Base-by-base conservation (phyloP, 139 green algal species). In the Micractinium conductrix region DNA sequence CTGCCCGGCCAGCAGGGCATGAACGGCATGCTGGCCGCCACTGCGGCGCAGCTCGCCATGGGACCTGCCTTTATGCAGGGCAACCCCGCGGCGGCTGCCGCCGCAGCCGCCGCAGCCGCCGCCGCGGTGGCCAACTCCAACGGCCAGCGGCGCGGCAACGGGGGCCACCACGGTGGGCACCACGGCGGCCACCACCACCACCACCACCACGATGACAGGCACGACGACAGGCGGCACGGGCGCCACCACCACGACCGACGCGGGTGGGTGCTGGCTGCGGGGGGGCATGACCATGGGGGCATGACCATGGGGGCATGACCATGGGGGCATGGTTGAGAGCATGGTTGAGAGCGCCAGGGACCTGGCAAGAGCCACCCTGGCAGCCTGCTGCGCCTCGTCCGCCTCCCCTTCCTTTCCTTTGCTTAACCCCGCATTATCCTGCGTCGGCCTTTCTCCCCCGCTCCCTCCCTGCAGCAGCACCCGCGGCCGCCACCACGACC, bases 1-100 rank as follows among this genome's bases (percentile, higher is more conserved):
- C 50, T 40, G 26, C 75, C 43, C 28, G 74, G 60, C 26, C 79
- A 73, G 28, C 65, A 43, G 67, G 78, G 83, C 40, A 86, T 88
- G 80, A 91, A 85, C 73, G 84, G 79, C 81, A 91, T 89, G 55
- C 81, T 93, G 43, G 86, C 88, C 33, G 88, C 91, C 21, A 85
- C 86, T 2, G 88, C 91, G 21, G 91, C 91, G 10, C 93, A 96
- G 86, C 87, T 95, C 58, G 91, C 93, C 35, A 72, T 88, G 85
- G 85, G 78, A 42, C 88, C 84, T 28, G 70, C 74, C 28, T 88
- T 91, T 37, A 67, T 87, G 73, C 79, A 84, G 28, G 71, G 80
- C 78, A 92, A 91, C 73, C 79, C 87, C 3, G 84, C 88, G 10
- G 87, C 89, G 1, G 89, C 89, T 26, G 89, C 90, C 1, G 90